Evolutionary conservation across 768 basidiomycete species (phyloP).

Genomic region (Boletus sp.): DNA sequence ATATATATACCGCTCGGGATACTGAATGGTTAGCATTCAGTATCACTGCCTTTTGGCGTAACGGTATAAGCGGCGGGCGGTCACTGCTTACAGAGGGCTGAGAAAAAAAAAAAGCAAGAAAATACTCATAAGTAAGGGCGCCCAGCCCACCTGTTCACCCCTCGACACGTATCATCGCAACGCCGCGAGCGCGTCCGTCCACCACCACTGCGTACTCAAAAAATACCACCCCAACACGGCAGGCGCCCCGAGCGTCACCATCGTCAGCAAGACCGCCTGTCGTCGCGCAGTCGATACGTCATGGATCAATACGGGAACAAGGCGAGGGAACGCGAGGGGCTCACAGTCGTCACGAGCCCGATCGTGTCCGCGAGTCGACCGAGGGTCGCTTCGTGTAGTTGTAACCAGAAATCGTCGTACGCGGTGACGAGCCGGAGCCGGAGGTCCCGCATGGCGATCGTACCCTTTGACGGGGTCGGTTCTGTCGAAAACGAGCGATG

Average conservation of each 20-base stretch:
- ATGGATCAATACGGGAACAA: neutral
- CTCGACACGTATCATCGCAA: constrained; percentile 1
- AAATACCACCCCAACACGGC: constrained; percentile 22
- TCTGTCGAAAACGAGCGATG: constrained; percentile 9
- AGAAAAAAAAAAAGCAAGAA: neutral
- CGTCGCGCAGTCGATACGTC: neutral
- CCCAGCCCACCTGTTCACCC: too few relatives aligned
- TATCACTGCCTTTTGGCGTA: too few relatives aligned
- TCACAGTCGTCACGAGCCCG: constrained; percentile 17
- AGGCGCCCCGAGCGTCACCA: constrained; percentile 18
- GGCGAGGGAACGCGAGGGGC: neutral
- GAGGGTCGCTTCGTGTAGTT: constrained; percentile 25
- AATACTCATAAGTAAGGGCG: too few relatives aligned
- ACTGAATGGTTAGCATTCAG: too few relatives aligned
- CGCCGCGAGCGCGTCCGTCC: constrained; percentile 1
- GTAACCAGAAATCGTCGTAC: constrained; percentile 12
- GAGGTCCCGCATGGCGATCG: constrained; percentile 20
- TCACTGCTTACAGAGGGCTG: too few relatives aligned
- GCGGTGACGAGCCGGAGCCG: constrained; percentile 25
- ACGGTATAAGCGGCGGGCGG: too few relatives aligned
- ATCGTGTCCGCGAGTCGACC: constrained; percentile 25
- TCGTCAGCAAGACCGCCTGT: constrained; percentile 21
- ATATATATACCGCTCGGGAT: too few relatives aligned
- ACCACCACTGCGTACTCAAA: constrained; percentile 9
- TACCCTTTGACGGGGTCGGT: constrained; percentile 26